Conservation (phyloP, 106 monocot species). For the Chionographis japonica region DNA sequence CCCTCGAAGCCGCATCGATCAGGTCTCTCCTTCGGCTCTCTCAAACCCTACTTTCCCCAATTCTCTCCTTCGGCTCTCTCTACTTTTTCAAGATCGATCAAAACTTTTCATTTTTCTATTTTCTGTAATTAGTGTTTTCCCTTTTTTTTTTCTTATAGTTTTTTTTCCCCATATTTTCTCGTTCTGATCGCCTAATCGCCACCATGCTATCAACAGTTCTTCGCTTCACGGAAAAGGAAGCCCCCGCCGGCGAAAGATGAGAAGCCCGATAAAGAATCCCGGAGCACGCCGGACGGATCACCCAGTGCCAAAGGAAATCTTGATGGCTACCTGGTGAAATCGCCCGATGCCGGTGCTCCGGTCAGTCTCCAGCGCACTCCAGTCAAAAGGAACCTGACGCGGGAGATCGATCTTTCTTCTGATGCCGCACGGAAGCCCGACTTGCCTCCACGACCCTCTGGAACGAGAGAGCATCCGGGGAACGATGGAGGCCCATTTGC, state of each 20-base stretch:
- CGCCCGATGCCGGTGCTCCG: constrained; percentile 22
- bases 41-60: constrained; percentile 14
- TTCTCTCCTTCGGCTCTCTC: not conserved
- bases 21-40: constrained; percentile 32
- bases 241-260: constrained; percentile 28
- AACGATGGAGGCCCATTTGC: not conserved
- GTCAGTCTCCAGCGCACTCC: not conserved
- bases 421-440: not conserved
- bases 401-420: constrained; percentile 23
- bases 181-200: not conserved
- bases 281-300: constrained; percentile 21
- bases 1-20: constrained; percentile 66
- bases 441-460: not conserved
- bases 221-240: constrained; percentile 52
- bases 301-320: constrained; percentile 52
- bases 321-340: constrained; percentile 36
- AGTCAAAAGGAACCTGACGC: constrained; percentile 25
- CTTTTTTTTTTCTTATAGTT: not conserved
- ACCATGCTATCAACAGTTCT: constrained; percentile 13
- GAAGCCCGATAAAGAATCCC: constrained; percentile 14
- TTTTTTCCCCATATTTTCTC: not conserved
- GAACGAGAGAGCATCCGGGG: not conserved
- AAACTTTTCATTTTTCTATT: no score
- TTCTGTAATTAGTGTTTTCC: not conserved
- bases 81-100: not conserved